These are phyloP conservation scores for Domatiomyces catenatus DNA, from an alignment of 2,329 filamentous ascomycete species.

Conservation along the genomic window DNA sequence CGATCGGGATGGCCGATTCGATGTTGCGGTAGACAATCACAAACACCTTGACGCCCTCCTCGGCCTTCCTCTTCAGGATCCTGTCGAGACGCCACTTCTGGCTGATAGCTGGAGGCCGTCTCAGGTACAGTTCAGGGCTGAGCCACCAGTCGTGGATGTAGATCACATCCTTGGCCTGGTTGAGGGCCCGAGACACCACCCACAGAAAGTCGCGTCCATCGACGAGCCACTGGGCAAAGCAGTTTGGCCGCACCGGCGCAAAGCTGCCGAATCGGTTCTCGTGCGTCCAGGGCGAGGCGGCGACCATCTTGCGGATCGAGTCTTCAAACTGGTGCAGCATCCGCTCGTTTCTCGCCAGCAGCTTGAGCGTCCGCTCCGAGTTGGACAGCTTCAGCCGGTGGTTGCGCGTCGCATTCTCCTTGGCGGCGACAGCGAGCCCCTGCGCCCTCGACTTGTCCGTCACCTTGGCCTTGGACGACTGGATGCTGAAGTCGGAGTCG, in stretches of 20 bases:
- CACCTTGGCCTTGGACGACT: constrained; percentile 34
- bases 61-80: constrained; percentile 80
- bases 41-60: constrained; percentile 92
- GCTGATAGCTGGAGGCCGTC: constrained; percentile 82
- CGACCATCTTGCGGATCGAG: constrained; percentile 74
- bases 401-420: constrained; percentile 51
- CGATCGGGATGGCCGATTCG: constrained; percentile 90
- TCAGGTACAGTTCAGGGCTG: constrained; percentile 88
- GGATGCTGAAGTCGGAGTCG: constrained; percentile 70
- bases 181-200: constrained; percentile 93
- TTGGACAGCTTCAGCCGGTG: constrained; percentile 82
- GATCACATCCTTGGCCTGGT: constrained; percentile 92
- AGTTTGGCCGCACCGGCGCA: constrained; percentile 70
- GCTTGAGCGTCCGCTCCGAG: constrained; percentile 77
- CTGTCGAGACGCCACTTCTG: constrained; percentile 95
- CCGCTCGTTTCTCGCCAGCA: constrained; percentile 80
- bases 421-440: constrained; percentile 50
- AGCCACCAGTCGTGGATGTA: constrained; percentile 99
- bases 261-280: constrained; percentile 84
- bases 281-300: constrained; percentile 66
- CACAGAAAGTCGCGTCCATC: constrained; percentile 98
- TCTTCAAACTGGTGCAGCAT: constrained; percentile 85
- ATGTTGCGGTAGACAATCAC: constrained; percentile 97
- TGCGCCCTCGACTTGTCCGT: constrained; percentile 36
- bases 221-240: constrained; percentile 91